Base-by-base conservation (phyloP, 2,329 filamentous ascomycete species). In the Trichoderma atrobrunneum region DNA sequence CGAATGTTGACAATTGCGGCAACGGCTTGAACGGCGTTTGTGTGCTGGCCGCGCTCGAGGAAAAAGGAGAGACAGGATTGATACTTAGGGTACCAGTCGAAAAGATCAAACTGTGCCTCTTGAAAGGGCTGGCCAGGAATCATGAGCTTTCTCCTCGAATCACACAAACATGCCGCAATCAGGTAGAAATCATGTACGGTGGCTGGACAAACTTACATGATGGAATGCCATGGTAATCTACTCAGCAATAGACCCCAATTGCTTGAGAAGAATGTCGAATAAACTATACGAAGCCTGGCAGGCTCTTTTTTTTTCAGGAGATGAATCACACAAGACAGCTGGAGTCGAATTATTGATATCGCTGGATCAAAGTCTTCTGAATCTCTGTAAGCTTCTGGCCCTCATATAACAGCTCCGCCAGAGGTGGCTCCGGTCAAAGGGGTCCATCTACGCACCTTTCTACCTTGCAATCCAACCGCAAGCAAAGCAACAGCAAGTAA, bases 11-110 rank as follows among this genome's bases (percentile, higher is more conserved):
- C 85, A 81, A 96, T 94, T 7, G 94, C 92, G 24, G 94, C 94
- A 62, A 98, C 88, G 10, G 94, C 93, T 82, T 98, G 95, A 16
- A 97, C 93, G 11, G 91, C 89, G 21, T 87, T 88, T 74, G 90
- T 92, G 81, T 97, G 91, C 80, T 98, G 95, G 7, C 94, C 94
- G 78, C 95, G 91, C 78, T 98, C 93, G 78, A 98, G 85, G 79
- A 98, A 99, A 84, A 95, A 98, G 72, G 90, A 89, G 76, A 95
- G 90, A 82, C 96, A 99, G 75, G 90, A 94, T 82, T 96, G 92
- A 81, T 97, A 97, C 73, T 92, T 92, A 11, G 93, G 93, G 80
- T 97, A 93, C 96, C 96, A 98, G 73, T 94, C 92, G 80, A 98
- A 92, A 75, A 98, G 92, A 81, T 95, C 92, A 82, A 95, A 91